phyloP scores from a whole-genome alignment of 164 flowering plant species.

The Tetracentron sinense region DNA sequence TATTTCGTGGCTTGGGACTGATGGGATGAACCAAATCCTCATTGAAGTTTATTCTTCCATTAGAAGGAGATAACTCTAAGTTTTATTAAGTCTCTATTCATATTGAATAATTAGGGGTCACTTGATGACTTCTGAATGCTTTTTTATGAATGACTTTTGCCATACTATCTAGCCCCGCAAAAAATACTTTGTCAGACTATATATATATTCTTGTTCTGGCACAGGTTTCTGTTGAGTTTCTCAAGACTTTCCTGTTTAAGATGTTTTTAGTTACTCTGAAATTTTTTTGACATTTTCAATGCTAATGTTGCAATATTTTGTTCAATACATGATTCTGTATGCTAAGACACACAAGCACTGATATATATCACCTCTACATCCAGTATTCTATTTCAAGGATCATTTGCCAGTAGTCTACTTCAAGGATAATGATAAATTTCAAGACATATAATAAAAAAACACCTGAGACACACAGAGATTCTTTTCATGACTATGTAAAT shows the following conservation, averaged over 20 bases:
- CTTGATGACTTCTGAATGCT: not conserved
- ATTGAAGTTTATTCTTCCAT: too few relatives aligned
- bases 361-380: too few relatives aligned
- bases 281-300: not conserved
- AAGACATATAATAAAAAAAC: slow-evolving; percentile 5
- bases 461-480: slow-evolving; percentile 6
- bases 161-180: too few relatives aligned
- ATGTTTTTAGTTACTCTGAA: not conserved
- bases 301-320: too few relatives aligned
- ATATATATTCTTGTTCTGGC: not conserved
- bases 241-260: not conserved
- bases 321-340: not conserved
- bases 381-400: not conserved
- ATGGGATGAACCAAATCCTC: too few relatives aligned
- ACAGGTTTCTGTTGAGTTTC: not conserved
- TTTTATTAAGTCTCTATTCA: too few relatives aligned
- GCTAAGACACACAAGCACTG: not conserved
- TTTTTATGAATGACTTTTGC: too few relatives aligned
- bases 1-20: too few relatives aligned
- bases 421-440: not conserved
- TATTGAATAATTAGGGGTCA: not conserved
- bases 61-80: too few relatives aligned
- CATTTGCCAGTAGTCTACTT: not conserved
- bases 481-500: slow-evolving; percentile 19
- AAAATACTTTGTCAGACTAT: not conserved